Base-by-base conservation (phyloP, 176 grass and related monocot genomes). In the Musa acuminata region DNA sequence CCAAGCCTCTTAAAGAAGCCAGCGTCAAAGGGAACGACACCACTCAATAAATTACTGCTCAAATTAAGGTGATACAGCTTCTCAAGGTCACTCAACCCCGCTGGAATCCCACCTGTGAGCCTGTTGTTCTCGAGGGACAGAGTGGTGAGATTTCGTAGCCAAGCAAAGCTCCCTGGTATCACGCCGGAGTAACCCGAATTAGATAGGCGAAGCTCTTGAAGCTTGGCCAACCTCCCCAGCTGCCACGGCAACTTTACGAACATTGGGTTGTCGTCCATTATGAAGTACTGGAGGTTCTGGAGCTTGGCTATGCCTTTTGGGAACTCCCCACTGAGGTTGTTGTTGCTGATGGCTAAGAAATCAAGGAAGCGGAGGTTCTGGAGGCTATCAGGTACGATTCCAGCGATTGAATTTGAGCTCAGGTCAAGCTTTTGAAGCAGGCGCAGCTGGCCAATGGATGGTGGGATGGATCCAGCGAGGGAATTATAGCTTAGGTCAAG, bases 381-480 rank as follows among this genome's bases (percentile, higher is more conserved):
- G n/a, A 98, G 49, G 57, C 60, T 57, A 35, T 72, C 86, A 13
- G 88, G 90, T 13, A 93, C 75, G 25, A 49, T 69, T 53, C 88
- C 88, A 35, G 80, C 84, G 51, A 98, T 79, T 11, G 82, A 83
- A 84, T 98, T 98, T 0, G 88, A 89, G 90, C 95, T 93, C 50
- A 98, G 80, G 81, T 98, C 95, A 13, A 98, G 86, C 74, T 98
- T 98, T 75, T 98, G 95, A 63, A 98, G 88, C 72, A 87, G 86
- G 21, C 67, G 72, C 78, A 98, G 77, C 11, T 89, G 75, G 9
- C 95, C 90, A 52, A 98, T 84, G 43, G 84, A 80, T 52, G 26
- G 8, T 3, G 95, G 90, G 21, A 98, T 85, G 81, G 73, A 2
- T 11, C 95, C 95, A 1, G 90, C 79, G 17, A 98, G 82, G 27